Conservation (phyloP, 768 basidiomycete species). For the Sporobolomyces pararoseus region DNA sequence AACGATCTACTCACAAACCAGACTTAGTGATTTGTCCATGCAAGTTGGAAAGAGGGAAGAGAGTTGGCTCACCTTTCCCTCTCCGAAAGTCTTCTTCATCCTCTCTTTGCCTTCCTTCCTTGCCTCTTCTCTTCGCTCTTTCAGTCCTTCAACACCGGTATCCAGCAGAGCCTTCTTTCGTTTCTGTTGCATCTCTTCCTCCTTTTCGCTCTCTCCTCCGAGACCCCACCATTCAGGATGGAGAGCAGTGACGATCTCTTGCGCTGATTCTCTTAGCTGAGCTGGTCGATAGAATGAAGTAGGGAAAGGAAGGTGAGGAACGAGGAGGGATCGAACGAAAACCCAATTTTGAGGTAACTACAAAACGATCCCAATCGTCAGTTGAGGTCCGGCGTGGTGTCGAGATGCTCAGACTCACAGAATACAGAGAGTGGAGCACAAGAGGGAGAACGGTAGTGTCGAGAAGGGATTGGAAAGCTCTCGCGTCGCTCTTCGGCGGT, state of each 20-base stretch:
- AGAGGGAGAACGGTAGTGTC: conserved; percentile 36
- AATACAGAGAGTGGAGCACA: conserved; percentile 41
- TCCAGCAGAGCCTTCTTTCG: conserved; percentile 34
- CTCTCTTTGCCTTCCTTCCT: conserved; percentile 37
- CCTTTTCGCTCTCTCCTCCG: conserved; percentile 36
- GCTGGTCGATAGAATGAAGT: conserved; percentile 26
- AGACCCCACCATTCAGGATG: conserved; percentile 39
- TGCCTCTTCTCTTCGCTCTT: conserved; percentile 28
- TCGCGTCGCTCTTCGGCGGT: background rate
- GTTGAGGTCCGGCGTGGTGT: background rate
- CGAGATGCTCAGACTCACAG: background rate
- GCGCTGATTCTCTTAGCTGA: conserved; percentile 25
- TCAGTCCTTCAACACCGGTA: conserved; percentile 32
- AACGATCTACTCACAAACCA: conserved; percentile 20
- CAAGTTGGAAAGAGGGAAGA: too few relatives aligned
- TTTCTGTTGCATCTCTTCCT: conserved; percentile 24
- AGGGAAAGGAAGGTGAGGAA: conserved; percentile 30
- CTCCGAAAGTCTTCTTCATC: conserved; percentile 40
- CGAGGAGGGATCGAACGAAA: conserved; percentile 33
- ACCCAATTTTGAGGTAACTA: conserved; percentile 38
- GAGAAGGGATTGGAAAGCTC: conserved; percentile 36
- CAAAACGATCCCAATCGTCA: background rate
- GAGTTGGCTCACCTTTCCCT: conserved; percentile 33
- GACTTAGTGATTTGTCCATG: too few relatives aligned
- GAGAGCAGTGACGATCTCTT: conserved; percentile 23